phyloP scores from a whole-genome alignment of 441 rosid species.

The Pelargonium fulgidum region DNA sequence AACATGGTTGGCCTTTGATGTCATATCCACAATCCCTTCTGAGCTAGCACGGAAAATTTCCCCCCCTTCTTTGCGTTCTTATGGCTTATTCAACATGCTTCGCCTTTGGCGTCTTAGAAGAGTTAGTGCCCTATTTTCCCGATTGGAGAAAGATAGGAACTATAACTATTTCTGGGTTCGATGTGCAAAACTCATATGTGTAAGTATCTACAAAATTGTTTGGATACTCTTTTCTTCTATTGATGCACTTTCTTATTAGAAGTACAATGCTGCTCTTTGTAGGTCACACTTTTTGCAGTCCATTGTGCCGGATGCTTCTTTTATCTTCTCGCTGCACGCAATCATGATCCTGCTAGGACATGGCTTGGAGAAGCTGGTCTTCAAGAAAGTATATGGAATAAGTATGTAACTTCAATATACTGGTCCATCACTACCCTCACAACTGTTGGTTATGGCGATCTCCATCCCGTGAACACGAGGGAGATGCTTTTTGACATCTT shows the following conservation, averaged over 20 bases:
- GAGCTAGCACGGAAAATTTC: slow-evolving; percentile 58
- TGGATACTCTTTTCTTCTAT: not conserved
- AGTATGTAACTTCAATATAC: slow-evolving; percentile 76
- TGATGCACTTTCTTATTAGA: slow-evolving; percentile 6
- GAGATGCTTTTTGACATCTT: slow-evolving; percentile 76
- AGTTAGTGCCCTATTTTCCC: slow-evolving; percentile 77
- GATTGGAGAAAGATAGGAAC: slow-evolving; percentile 78
- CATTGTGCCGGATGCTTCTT: slow-evolving; percentile 80
- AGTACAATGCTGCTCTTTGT: slow-evolving; percentile 13
- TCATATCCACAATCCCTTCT: slow-evolving; percentile 62
- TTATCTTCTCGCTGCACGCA: slow-evolving; percentile 64
- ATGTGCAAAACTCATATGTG: slow-evolving; percentile 68
- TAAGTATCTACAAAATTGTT: slow-evolving; percentile 32
- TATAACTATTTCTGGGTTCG: slow-evolving; percentile 83
- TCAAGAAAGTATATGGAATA: slow-evolving; percentile 45
- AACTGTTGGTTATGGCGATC: slow-evolving; percentile 81
- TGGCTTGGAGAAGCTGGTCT: slow-evolving; percentile 61
- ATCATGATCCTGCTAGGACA: slow-evolving; percentile 42
- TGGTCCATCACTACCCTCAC: slow-evolving; percentile 88
- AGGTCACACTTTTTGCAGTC: slow-evolving; percentile 79
- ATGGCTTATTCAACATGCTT: slow-evolving; percentile 80
- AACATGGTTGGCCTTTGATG: slow-evolving; percentile 69
- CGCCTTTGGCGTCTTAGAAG: slow-evolving; percentile 91
- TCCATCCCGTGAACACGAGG: slow-evolving; percentile 73
- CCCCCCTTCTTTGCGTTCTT: slow-evolving; percentile 40